Conservation (phyloP, 75 land plant species). For the Pinus albicaulis region DNA sequence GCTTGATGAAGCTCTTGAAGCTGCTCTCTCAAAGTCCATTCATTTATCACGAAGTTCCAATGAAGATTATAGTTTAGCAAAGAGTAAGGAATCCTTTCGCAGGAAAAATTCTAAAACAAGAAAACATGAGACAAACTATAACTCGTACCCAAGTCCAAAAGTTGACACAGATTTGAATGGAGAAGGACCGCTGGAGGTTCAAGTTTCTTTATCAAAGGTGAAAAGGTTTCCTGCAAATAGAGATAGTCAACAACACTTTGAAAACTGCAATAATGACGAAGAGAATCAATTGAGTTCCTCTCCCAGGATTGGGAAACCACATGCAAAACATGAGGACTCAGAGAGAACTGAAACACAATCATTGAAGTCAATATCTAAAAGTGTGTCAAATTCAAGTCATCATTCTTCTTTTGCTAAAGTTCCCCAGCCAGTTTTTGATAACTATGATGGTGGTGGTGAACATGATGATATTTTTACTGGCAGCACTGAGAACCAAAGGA, state of each 20-base stretch:
- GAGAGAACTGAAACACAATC: background rate
- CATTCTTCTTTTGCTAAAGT: background rate
- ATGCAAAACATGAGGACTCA: too few relatives aligned
- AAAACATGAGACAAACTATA: background rate
- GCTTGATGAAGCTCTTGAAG: constrained; percentile 3
- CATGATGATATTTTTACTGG: background rate
- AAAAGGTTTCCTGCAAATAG: background rate
- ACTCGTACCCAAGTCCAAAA: background rate
- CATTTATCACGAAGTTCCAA: background rate
- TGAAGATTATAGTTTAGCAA: background rate
- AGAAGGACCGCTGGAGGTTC: constrained; percentile 4
- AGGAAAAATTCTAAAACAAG: background rate
- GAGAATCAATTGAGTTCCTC: background rate
- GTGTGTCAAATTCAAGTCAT: constrained; percentile 13
- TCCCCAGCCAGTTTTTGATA: background rate
- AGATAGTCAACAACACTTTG: background rate
- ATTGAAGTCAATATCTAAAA: constrained; percentile 11
- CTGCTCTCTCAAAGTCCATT: background rate
- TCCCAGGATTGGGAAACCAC: background rate
- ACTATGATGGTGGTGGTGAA: constrained; percentile 5
- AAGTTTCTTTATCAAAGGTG: constrained; percentile 1
- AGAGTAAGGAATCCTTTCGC: background rate
- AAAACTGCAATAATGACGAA: background rate
- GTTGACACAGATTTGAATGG: background rate
- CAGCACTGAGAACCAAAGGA: background rate